Evolutionary conservation across 768 basidiomycete genomes (phyloP), one percentile per base, ranked within the genome.

Genomic region (Cantharellus anzutake): DNA sequence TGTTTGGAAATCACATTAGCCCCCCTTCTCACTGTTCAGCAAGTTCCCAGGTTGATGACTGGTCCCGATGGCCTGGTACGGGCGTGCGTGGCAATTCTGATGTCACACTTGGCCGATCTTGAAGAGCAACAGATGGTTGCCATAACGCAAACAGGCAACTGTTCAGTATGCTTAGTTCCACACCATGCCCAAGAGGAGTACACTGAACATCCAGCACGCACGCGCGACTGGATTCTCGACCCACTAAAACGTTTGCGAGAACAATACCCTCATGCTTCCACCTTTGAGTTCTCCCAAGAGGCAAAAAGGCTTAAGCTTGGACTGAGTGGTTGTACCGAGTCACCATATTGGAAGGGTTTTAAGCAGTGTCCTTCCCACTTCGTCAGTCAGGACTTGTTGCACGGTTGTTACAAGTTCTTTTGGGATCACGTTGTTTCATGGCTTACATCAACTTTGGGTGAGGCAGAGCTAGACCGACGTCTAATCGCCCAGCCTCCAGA

Each of bases 371-470:
- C 42, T 41, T 20, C 56, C 40, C 4, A 29, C 37, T 5, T 44
- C 7, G 76, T 73, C 7, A 76, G 76, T 63, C 76, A 76, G 76
- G 53, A 50, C 0, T 63, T 73, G 42, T 62, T 77, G 5, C 75
- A 73, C 0, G 70, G 68, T 60, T 57, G 65, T 44, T 61, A 78
- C 62, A 77, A 78, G 40, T 75, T 72, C 63, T 0, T 40, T 0
- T 68, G 61, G n/a, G 61, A 75, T 56, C 75, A 76, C 55, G 56
- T 74, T 2, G 66, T 71, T 0, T 68, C 65, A 3, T 77, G 75
- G 75, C 68, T 63, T 37, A 51, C 4, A 16, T 34, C 11, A 2
- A 29, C 65, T 4, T 29, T 63, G 0, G 64, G 63, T 3, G 38
- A 51, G 5, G 58, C 50, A 2, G 64, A 65, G 34, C 4, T 68